These are phyloP conservation scores for Allium sativum DNA, from an alignment of 106 monocot genomes.

Conservation along the genomic window DNA sequence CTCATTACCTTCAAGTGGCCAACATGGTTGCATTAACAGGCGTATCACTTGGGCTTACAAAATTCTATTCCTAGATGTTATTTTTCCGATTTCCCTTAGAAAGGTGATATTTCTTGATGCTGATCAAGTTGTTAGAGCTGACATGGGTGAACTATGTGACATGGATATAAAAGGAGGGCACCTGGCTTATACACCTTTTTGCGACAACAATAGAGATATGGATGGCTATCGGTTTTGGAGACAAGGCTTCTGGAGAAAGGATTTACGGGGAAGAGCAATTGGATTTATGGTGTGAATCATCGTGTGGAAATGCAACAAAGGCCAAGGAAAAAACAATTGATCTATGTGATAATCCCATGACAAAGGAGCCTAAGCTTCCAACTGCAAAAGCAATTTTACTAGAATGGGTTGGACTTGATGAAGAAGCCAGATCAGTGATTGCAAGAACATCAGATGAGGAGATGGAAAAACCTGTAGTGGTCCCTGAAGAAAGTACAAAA, in stretches of 20 bases:
- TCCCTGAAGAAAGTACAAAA: slow-evolving; percentile 6
- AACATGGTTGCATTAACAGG: slow-evolving; percentile 97
- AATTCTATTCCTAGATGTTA: slow-evolving; percentile 97
- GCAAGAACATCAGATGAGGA: slow-evolving; percentile 55
- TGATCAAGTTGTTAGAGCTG: slow-evolving; percentile 89
- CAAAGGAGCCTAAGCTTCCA: slow-evolving; percentile 98
- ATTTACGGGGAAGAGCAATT: slow-evolving; percentile 90
- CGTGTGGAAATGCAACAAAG: slow-evolving; percentile 97
- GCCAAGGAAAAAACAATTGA: slow-evolving; percentile 91
- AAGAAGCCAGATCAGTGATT: slow-evolving; percentile 57
- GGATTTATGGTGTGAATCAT: slow-evolving; percentile 99
- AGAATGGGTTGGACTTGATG: slow-evolving; percentile 86
- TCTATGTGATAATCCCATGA: slow-evolving; percentile 98
- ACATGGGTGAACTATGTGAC: slow-evolving; percentile 96
- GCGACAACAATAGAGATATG: slow-evolving; percentile 97
- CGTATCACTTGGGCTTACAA: slow-evolving; percentile 98
- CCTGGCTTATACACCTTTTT: slow-evolving; percentile 93
- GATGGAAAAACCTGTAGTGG: slow-evolving; percentile 14
- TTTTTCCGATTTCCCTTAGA: slow-evolving; percentile 85
- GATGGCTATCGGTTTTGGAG: slow-evolving; percentile 98
- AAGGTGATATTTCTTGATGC: slow-evolving; percentile 99
- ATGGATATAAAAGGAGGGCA: slow-evolving; percentile 91
- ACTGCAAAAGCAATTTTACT: slow-evolving; percentile 81
- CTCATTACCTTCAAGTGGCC: slow-evolving; percentile 99
- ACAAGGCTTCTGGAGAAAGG: slow-evolving; percentile 99